Base-by-base conservation (phyloP, 768 basidiomycete species). In the Wakefieldia striispora region DNA sequence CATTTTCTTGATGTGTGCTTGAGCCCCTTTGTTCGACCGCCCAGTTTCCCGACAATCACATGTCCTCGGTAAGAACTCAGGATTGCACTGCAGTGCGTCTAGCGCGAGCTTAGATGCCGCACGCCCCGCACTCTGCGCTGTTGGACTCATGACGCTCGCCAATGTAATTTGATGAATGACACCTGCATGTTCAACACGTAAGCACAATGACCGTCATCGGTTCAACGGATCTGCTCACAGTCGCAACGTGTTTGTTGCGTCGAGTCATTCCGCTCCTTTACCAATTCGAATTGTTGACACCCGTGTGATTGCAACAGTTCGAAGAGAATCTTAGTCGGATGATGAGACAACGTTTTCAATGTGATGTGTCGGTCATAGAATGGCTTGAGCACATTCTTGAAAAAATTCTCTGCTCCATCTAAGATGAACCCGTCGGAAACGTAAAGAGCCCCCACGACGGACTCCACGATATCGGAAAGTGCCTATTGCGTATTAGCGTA, bases 301-400 rank as follows among this genome's bases (percentile, higher is more conserved):
- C 84, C 83, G 56, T 84, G 78, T 24, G 80, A 77, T 60, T 91
- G 86, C 45, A 91, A 71, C 23, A 88, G 63, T 59, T 91, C 88
- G 45, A 84, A 83, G 12, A 92, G 73, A 45, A 81, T 72, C 61
- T 86, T 86, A 21, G 85, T 88, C 2, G 90, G 91, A 65, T 91
- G 88, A 56, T 83, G 80, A 4, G 86, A 80, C 17, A 91, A 72
- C 27, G 83, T 88, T 58, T 82, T 79, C 48, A 89, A 70, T 23
- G 82, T 82, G 65, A 92, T 79, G 55, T 91, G 81, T 55, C 76
- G 76, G 66, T 91, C 83, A 59, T 84, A 89, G 65, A 93, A 94
- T 6, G 90, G 90, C 65, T 81, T 76, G 47, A 91, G 71, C 40
- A 86, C 70, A 44, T 74, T 78, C 48, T 83, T 75, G 68, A 87